Evolutionary conservation across 2,329 filamentous ascomycete genomes (phyloP).

Genomic region (Pestalotiopsis fici): DNA sequence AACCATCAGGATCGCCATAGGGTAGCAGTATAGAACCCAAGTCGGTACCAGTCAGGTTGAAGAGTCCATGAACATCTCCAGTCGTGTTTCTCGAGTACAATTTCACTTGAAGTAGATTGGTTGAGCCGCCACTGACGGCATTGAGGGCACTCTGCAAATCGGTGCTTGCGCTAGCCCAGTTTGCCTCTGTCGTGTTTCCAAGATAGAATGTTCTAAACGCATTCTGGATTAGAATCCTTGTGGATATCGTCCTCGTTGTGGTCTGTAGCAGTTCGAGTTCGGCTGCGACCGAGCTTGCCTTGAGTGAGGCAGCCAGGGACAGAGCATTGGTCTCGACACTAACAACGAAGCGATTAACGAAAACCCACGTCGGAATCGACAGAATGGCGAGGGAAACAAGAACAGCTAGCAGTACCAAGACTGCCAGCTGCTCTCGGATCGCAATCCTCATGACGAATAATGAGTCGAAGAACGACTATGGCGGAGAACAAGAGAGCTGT

Average conservation of each 20-base stretch:
- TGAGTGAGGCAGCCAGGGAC: conserved; percentile 79
- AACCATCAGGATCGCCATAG: conserved; percentile 58
- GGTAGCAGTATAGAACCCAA: conserved; percentile 61
- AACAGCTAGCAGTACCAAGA: conserved; percentile 75
- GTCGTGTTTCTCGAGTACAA: conserved; percentile 71
- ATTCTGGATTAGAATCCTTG: conserved; percentile 60
- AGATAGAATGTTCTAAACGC: conserved; percentile 53
- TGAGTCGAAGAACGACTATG: conserved; percentile 2
- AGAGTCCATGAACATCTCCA: conserved; percentile 47
- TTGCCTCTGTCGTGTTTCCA: conserved; percentile 54
- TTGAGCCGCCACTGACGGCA: conserved; percentile 51
- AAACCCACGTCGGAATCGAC: conserved; percentile 72
- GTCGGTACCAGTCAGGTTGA: conserved; percentile 62
- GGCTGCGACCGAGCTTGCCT: conserved; percentile 78
- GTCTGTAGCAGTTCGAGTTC: conserved; percentile 80
- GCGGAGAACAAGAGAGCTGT: not conserved
- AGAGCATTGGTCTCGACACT: conserved; percentile 62
- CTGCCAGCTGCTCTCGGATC: conserved; percentile 83
- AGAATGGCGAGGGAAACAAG: conserved; percentile 76
- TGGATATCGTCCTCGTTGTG: conserved; percentile 71
- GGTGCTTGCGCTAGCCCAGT: conserved; percentile 61
- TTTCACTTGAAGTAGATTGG: conserved; percentile 68
- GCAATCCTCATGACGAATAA: conserved; percentile 70
- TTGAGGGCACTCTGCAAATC: conserved; percentile 74
- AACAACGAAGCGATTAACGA: conserved; percentile 55